These are phyloP conservation scores for Dothiorella sarmentorum DNA, from an alignment of 2,329 filamentous ascomycete genomes.

Conservation along the genomic window DNA sequence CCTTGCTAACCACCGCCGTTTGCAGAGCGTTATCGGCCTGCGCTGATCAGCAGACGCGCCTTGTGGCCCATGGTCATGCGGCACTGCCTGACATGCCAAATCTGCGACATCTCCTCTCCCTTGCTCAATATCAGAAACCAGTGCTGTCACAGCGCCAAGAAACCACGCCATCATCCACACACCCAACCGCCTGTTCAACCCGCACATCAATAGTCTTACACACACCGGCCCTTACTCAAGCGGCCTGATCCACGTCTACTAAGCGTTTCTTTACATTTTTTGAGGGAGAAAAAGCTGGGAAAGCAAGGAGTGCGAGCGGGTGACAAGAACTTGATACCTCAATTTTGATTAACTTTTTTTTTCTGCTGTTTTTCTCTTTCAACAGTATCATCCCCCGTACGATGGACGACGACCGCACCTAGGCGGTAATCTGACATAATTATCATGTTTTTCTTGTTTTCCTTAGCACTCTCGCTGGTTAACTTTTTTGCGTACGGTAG, in stretches of 20 bases:
- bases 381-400: not conserved
- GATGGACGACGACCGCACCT: not conserved
- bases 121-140: not conserved
- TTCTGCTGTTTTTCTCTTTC: not conserved
- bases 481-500: not conserved
- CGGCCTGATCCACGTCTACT: not conserved
- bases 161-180: not conserved
- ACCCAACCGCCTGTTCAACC: not conserved
- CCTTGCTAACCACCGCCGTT: constrained; percentile 21
- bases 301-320: not conserved
- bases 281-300: not conserved
- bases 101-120: not conserved
- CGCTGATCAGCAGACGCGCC: constrained; percentile 48
- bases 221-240: not conserved
- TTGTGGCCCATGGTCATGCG: not conserved
- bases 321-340: constrained; percentile 9
- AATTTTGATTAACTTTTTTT: not conserved
- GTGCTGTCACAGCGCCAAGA: not conserved
- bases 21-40: constrained; percentile 77
- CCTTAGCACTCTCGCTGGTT: not conserved
- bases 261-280: not conserved
- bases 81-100: not conserved
- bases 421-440: not conserved
- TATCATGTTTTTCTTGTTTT: not conserved
- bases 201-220: not conserved